Conservation (phyloP, 306 rosid genomes). For the Gynostemma pentaphyllum region DNA sequence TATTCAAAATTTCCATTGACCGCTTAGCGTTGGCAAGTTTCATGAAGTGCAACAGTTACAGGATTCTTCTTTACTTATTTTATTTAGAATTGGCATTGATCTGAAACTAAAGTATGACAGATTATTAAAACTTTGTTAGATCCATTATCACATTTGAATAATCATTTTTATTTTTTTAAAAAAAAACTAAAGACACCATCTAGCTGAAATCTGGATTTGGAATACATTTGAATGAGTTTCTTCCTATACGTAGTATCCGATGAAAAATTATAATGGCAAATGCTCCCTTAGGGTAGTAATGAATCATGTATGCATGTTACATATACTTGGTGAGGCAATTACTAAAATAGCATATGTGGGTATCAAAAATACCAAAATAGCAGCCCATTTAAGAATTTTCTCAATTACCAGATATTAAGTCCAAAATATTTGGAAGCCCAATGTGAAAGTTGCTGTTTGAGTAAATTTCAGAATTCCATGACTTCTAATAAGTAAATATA, state of each 20-base stretch:
- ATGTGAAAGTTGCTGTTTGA: too few relatives aligned
- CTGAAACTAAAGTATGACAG: neutral
- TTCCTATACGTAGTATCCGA: neutral
- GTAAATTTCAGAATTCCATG: too few relatives aligned
- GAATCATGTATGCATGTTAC: neutral
- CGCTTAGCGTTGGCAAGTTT: neutral
- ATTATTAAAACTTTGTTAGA: neutral
- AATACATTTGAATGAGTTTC: neutral
- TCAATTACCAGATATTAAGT: too few relatives aligned
- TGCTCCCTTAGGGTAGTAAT: neutral
- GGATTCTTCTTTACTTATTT: neutral
- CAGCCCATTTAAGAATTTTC: too few relatives aligned
- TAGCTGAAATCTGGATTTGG: neutral
- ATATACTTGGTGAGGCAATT: too few relatives aligned
- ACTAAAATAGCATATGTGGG: too few relatives aligned
- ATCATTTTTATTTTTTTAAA: neutral
- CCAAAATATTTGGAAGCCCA: too few relatives aligned
- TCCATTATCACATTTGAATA: neutral
- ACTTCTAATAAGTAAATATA: too few relatives aligned
- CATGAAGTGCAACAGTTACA: neutral
- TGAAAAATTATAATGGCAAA: neutral
- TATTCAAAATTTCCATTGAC: neutral
- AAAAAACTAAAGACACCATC: too few relatives aligned
- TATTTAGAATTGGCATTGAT: neutral
- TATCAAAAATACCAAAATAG: too few relatives aligned